Percentiles rank a stretch among this genome's conserved stretches.
Conservation (phyloP, 441 rosid species). For the Rhodomyrtus psidioides region DNA sequence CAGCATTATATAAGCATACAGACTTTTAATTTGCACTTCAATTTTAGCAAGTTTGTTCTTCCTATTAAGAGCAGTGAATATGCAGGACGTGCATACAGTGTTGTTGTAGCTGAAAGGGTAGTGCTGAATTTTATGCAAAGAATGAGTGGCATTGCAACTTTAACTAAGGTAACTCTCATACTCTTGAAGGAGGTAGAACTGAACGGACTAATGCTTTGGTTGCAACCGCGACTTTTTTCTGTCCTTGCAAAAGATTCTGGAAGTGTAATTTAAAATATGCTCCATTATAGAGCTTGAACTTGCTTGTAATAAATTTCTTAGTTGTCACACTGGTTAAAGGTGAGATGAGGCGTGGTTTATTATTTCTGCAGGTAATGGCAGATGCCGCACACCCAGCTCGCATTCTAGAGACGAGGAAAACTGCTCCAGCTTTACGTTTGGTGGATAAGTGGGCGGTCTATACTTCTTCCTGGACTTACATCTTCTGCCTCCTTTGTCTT, state of each 20-base stretch:
- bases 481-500: background rate
- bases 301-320: background rate
- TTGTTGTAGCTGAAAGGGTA: conserved; percentile 88
- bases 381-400: conserved; percentile 84
- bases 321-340: background rate
- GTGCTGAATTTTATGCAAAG: conserved; percentile 92
- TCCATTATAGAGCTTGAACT: background rate
- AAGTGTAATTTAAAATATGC: background rate
- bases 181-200: background rate
- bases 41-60: background rate
- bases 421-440: conserved; percentile 86
- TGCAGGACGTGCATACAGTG: conserved; percentile 71
- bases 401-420: conserved; percentile 90
- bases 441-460: conserved; percentile 96
- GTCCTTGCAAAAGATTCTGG: background rate
- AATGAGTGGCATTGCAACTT: conserved; percentile 97
- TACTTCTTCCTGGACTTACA: conserved; percentile 18
- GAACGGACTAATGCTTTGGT: background rate
- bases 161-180: conserved; percentile 56
- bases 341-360: background rate
- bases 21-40: background rate
- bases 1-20: background rate
- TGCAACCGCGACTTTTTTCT: background rate
- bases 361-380: conserved; percentile 69
- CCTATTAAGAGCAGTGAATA: background rate